A percentile compares a stretch with the other conserved stretches of the same genome.
phyloP scores from a whole-genome alignment of 257 asterid genomes.

The Schizonepeta tenuifolia region DNA sequence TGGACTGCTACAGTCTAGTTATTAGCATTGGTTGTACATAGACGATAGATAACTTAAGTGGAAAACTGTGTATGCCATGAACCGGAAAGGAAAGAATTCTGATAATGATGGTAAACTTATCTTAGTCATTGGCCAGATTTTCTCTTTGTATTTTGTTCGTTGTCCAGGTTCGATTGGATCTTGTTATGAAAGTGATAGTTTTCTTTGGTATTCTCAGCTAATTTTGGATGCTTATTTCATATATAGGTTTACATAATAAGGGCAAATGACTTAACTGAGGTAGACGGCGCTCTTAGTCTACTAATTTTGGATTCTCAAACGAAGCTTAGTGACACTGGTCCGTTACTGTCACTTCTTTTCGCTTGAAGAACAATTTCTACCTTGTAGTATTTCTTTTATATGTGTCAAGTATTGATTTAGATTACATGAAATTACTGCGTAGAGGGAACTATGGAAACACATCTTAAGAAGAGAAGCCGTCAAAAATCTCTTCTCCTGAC shows the following conservation, averaged over 20 bases:
- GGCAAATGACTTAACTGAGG: conserved; percentile 74
- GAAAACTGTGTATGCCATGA: not conserved
- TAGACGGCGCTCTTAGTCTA: conserved; percentile 91
- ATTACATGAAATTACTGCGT: conserved; percentile 2
- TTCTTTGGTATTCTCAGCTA: conserved; percentile 27
- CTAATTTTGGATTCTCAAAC: conserved; percentile 66
- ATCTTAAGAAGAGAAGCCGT: conserved; percentile 45
- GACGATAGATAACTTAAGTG: not conserved
- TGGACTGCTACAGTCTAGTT: not conserved
- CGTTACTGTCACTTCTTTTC: conserved; percentile 28
- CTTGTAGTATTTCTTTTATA: not conserved
- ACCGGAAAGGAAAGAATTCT: too few species aligned
- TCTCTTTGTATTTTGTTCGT: too few species aligned
- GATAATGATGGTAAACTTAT: too few species aligned
- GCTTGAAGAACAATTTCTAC: not conserved
- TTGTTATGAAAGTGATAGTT: not conserved
- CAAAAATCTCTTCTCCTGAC: conserved; percentile 59
- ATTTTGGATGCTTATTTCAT: conserved; percentile 2
- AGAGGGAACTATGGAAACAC: conserved; percentile 43
- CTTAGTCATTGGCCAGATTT: too few species aligned
- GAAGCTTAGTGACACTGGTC: conserved; percentile 69
- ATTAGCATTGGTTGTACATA: not conserved
- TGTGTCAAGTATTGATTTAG: too few species aligned
- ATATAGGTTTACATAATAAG: conserved; percentile 62
- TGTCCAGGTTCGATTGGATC: too few species aligned